Evolutionary conservation across 805 yeast species (phyloP), one percentile per base, ranked within the genome.

Genomic region (Pichia cabralensis): DNA sequence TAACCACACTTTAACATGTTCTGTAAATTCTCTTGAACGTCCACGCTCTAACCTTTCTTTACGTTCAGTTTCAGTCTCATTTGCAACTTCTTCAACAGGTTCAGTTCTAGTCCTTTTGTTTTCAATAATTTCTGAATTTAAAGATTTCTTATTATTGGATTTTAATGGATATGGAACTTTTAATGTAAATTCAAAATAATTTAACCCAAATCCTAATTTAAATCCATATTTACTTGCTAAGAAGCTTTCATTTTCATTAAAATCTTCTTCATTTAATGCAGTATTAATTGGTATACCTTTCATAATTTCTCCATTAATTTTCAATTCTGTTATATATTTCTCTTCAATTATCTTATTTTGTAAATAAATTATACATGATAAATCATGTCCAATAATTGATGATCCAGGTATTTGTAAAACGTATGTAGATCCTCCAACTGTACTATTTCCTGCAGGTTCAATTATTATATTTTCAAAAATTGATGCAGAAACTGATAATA

Each of bases 361-460:
- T 33, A 76, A 54, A 19, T 61, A 54, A 4, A 68, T 66, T 16
- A 61, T 47, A 4, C 74, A 50, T 5, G 67, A 58, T 30, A 74
- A 50, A 1, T 74, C 64, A 22, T 66, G 64, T 26, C 57, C 56
- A 16, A 46, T 33, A 9, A 50, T 46, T 15, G 71, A 67, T 28
- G 59, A 56, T 10, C 62, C 52, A 10, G 79, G 76, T 34, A 76
- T 52, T 12, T 62, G 60, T 17, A 73, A 41, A 6, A 74, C 45
- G 44, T 60, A 68, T 9, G 65, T 59, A 13, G 58, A 49, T 1
- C 61, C 52, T 15, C 56, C 57, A 52, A 28, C 52, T 56, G 21
- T 56, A 43, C 12, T 40, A 30, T 45, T 45, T n/a, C 44, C 49
- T 5, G 45, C 40, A 7, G 74, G 64, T 15, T 56, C 56, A 26